Base-by-base conservation (phyloP, 371 early-diverging fungal species). In the Rhizopus microsporus region DNA sequence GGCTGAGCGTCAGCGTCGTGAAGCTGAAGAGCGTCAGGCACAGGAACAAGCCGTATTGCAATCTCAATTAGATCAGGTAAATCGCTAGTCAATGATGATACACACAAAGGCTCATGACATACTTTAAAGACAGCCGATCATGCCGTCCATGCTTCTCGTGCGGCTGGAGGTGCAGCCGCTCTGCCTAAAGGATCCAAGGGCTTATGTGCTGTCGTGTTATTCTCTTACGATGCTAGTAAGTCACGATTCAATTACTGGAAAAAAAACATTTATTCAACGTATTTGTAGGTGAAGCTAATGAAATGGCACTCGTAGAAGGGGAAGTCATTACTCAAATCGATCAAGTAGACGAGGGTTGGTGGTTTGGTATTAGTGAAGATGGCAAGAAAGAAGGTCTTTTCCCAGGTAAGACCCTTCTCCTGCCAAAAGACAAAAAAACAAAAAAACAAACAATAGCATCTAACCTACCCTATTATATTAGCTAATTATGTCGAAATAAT, bases 301-400 rank as follows among this genome's bases (percentile, higher is more conserved):
- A 97, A 78, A 90, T 97, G 75, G 60, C 81, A 2, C 75, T 97
- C 56, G 59, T 63, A 3, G 96, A 97, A 63, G 94, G 92, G 34
- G 95, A 96, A 55, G 62, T 85, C 17, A 77, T 93, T 10, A 73
- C 65, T 7, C 76, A 86, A 50, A 88, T 92, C 50, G 80, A 83
- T 32, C 79, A 90, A 75, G 60, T 90, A 37, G 92, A 92, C 70
- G 91, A 88, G 50, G 91, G 90, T n/a, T 93, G 94, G 94, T 93
- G 94, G 95, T 84, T 83, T 39, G 97, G 95, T 54, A 75, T 80
- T 39, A 87, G 88, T 59, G 81, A 86, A 53, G 88, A 89, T 63
- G 93, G 93, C 15, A 66, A 79, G 30, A 83, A 88, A n/a, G 79
- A 82, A 50, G 96, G 96, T 16, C 71, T 93, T 43, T 96, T 96